A percentile compares a stretch with the other conserved stretches of the same genome.
Conservation (phyloP, 2,329 filamentous ascomycete species). For the Penicillium sp. region DNA sequence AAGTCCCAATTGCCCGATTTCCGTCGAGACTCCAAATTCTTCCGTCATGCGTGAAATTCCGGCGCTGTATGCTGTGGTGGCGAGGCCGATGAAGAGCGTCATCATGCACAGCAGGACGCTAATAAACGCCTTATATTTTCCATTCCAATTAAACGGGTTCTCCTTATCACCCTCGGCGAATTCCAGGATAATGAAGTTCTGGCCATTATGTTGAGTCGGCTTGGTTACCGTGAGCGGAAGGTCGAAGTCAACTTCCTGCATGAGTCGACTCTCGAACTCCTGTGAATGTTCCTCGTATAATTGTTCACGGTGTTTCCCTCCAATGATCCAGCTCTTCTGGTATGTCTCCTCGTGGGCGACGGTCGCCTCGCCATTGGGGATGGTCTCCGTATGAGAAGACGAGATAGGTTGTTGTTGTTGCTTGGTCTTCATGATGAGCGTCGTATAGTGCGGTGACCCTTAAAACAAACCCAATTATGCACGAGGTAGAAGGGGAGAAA, state of each 20-base stretch:
- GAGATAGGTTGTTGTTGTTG: slow-evolving; percentile 27
- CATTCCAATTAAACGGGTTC: slow-evolving; percentile 59
- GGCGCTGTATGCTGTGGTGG: slow-evolving; percentile 59
- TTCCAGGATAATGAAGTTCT: slow-evolving; percentile 52
- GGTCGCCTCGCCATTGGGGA: slow-evolving; percentile 10
- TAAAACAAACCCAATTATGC: slow-evolving; percentile 2
- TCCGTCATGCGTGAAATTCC: slow-evolving; percentile 52
- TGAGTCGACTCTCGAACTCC: slow-evolving; percentile 19
- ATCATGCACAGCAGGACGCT: slow-evolving; percentile 55
- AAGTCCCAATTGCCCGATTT: slow-evolving; percentile 54
- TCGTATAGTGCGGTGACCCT: background rate
- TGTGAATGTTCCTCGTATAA: slow-evolving; percentile 25
- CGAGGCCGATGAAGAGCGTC: slow-evolving; percentile 59
- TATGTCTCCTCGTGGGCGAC: slow-evolving; percentile 12
- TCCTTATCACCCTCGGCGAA: slow-evolving; percentile 53
- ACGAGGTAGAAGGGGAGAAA: background rate
- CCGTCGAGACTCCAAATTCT: slow-evolving; percentile 48
- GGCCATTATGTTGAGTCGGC: slow-evolving; percentile 46
- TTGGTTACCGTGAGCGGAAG: slow-evolving; percentile 55
- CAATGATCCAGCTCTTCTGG: slow-evolving; percentile 27
- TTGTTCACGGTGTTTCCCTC: slow-evolving; percentile 32
- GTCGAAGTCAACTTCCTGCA: slow-evolving; percentile 51
- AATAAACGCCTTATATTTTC: slow-evolving; percentile 51
- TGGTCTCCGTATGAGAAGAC: slow-evolving; percentile 30
- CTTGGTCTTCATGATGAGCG: slow-evolving; percentile 26